These are phyloP conservation scores for Bathelium albidoporum DNA, from an alignment of 495 filamentous ascomycete genomes.

Conservation along the genomic window DNA sequence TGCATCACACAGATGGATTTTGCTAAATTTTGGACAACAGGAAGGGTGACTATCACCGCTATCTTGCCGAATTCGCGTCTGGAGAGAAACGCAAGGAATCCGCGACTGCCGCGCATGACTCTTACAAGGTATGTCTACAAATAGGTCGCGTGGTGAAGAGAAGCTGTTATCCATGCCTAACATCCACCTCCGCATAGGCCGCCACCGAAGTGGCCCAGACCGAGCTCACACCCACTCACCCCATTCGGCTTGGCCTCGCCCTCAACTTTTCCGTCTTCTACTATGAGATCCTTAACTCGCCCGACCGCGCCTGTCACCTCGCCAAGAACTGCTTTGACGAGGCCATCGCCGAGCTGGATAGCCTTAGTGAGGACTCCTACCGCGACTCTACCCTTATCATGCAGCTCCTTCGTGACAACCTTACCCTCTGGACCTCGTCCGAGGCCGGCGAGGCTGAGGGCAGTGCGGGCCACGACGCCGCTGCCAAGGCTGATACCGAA, in stretches of 20 bases:
- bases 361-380: slow-evolving; percentile 97
- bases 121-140: slow-evolving; percentile 63
- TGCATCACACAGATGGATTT: not conserved
- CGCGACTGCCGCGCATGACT: slow-evolving; percentile 88
- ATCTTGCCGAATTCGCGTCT: slow-evolving; percentile 95
- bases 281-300: slow-evolving; percentile 99
- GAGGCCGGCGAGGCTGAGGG: slow-evolving; percentile 77
- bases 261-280: slow-evolving; percentile 99
- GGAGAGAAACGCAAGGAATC: slow-evolving; percentile 97
- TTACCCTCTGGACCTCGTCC: slow-evolving; percentile 98
- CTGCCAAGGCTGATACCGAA: slow-evolving; percentile 39
- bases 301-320: slow-evolving; percentile 96
- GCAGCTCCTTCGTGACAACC: slow-evolving; percentile 98
- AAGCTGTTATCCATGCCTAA: not conserved
- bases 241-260: slow-evolving; percentile 95
- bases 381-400: slow-evolving; percentile 99
- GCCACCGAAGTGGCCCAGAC: slow-evolving; percentile 97
- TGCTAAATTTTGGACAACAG: slow-evolving; percentile 36
- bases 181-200: slow-evolving; percentile 33
- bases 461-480: slow-evolving; percentile 45
- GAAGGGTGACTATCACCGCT: slow-evolving; percentile 99
- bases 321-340: slow-evolving; percentile 99
- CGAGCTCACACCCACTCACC: slow-evolving; percentile 95
- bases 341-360: slow-evolving; percentile 98
- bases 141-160: not conserved